These are phyloP conservation scores for Hanseniaspora mollemarum DNA, from an alignment of 805 yeast species.

Conservation along the genomic window DNA sequence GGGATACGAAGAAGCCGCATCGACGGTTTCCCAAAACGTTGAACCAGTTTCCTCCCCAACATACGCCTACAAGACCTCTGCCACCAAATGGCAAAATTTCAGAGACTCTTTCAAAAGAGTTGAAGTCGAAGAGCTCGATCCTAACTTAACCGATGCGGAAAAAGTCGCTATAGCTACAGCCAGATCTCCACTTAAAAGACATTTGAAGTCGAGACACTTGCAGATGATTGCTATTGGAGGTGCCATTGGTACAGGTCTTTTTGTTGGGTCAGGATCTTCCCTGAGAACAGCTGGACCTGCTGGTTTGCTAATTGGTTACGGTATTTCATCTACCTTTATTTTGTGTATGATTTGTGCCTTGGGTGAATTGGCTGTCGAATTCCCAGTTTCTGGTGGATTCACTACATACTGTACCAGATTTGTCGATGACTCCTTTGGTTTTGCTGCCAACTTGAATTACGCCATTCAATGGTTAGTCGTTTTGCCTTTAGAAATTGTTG, in stretches of 20 bases:
- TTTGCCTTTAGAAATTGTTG: slow-evolving; percentile 42
- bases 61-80: slow-evolving; percentile 18
- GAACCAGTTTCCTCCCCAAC: slow-evolving; percentile 21
- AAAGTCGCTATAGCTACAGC: slow-evolving; percentile 38
- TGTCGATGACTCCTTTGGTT: slow-evolving; percentile 51
- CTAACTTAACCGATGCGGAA: slow-evolving; percentile 35
- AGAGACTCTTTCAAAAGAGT: slow-evolving; percentile 41
- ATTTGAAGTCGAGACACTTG: slow-evolving; percentile 43
- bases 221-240: slow-evolving; percentile 66
- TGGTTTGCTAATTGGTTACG: slow-evolving; percentile 44
- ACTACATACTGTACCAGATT: slow-evolving; percentile 51
- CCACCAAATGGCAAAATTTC: slow-evolving; percentile 35
- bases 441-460: slow-evolving; percentile 50
- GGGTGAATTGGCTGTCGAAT: slow-evolving; percentile 49
- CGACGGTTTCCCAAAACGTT: background rate
- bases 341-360: slow-evolving; percentile 50
- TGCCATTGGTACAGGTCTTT: slow-evolving; percentile 63
- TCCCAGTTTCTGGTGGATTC: slow-evolving; percentile 56
- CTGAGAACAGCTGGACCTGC: slow-evolving; percentile 60
- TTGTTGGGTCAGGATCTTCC: slow-evolving; percentile 59
- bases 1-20: background rate
- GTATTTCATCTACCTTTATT: slow-evolving; percentile 44
- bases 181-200: slow-evolving; percentile 45
- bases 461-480: slow-evolving; percentile 43
- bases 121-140: slow-evolving; percentile 31